Base-by-base conservation (phyloP, 371 early-diverging fungal genomes). In the Mucor circinelloides region DNA sequence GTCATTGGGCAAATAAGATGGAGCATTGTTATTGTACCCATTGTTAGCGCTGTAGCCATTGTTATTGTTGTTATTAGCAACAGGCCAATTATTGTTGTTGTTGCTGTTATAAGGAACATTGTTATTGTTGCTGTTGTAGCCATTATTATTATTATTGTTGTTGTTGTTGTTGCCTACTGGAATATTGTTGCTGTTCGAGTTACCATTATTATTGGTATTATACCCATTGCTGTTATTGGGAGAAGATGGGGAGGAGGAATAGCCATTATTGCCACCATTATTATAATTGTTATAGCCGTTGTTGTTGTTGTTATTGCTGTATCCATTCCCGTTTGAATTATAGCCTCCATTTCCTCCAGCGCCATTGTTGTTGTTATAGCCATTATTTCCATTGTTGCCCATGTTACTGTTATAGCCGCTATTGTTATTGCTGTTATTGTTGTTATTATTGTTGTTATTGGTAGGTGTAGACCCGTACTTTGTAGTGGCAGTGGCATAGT, bases 101-200 rank as follows among this genome's bases (percentile, higher is more conserved):
- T 52, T 70, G 40, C 13, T 57, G 30, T 58, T 64, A n/a, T 71
- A 71, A 15, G 60, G 52, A 5, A 38, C 27, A 34, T 68, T 68
- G 7, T 46, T 65, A 19, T 42, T 63, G 28, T 40, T 64, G 23
- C 1, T 59, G 12, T 48, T 69, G 36, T 46, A 28, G 21, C 66
- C 48, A 60, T 44, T 55, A 25, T 31, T 19, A 46, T 64, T 52
- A 58, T 40, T 42, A 27, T 44, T 40, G n/a, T 30, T 34, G 34
- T 48, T 70, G 15, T 61, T 61, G 5, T 3, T 25, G 27, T 34
- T 58, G 8, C 44, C 38, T 36, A 38, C 44, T 1, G 21, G 44
- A 38, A 44, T 55, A 27, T 30, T 55, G 6, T 13, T 46, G 25
- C 34, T 27, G 34, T 57, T 48, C 27, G 17, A 27, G 28, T 46